These are phyloP conservation scores for Atalantia buxifolia DNA, from an alignment of 345 rosid genomes.

Conservation along the genomic window DNA sequence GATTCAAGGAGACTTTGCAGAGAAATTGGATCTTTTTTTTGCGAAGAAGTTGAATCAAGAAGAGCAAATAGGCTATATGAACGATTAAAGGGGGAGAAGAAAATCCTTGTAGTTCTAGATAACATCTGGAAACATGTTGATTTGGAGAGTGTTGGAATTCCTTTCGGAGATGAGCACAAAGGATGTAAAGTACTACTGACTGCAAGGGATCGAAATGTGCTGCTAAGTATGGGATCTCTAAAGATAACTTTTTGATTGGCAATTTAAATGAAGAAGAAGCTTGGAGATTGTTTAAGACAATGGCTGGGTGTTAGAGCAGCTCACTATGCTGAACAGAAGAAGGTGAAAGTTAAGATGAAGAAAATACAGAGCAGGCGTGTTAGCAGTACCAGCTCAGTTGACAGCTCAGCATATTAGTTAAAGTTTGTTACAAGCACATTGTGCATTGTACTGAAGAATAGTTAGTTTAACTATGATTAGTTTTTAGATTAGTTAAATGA, in stretches of 20 bases:
- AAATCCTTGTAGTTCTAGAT: background rate
- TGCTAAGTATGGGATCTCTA: background rate
- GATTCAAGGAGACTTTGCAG: background rate
- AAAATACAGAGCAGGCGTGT: too few species aligned
- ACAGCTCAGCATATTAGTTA: too few species aligned
- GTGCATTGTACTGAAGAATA: too few species aligned
- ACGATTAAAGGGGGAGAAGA: background rate
- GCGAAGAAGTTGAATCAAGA: background rate
- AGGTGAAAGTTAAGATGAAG: too few species aligned
- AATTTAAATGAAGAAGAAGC: background rate
- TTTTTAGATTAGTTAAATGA: too few species aligned
- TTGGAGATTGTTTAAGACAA: background rate
- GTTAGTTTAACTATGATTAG: too few species aligned
- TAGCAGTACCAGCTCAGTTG: too few species aligned
- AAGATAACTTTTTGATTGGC: background rate
- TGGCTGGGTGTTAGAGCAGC: background rate
- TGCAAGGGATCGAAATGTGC: background rate
- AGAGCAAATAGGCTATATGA: background rate
- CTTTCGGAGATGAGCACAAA: background rate
- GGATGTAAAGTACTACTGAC: background rate
- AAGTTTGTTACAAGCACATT: too few species aligned
- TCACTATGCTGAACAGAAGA: too few species aligned
- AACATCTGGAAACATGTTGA: background rate
- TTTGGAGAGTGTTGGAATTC: background rate
- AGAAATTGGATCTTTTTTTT: background rate